phyloP scores from a whole-genome alignment of 345 rosid genomes.

The Eucalyptus pauciflora region DNA sequence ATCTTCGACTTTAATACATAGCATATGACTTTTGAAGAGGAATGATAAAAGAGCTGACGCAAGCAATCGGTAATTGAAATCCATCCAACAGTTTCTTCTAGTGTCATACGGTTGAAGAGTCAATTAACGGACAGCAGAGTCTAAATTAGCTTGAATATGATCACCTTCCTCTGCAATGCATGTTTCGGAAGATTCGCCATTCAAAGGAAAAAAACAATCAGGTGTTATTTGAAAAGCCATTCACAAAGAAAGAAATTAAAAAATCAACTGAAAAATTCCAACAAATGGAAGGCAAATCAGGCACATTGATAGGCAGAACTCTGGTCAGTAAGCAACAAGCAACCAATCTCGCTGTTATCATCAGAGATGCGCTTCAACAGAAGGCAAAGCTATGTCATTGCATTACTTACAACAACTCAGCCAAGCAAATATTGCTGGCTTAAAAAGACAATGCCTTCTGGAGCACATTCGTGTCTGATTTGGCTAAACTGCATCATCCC shows the following conservation, averaged over 20 bases:
- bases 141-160: background rate
- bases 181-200: background rate
- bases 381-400: background rate
- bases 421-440: background rate
- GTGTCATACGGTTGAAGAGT: background rate
- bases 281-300: background rate
- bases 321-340: slow-evolving; percentile 28
- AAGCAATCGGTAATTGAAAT: background rate
- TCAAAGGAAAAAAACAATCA: background rate
- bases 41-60: background rate
- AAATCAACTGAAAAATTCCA: background rate
- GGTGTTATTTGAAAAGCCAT: background rate
- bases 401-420: background rate
- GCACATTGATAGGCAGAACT: background rate
- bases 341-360: slow-evolving; percentile 23
- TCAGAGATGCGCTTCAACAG: slow-evolving; percentile 30
- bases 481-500: slow-evolving; percentile 48
- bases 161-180: background rate
- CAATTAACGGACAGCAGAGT: background rate
- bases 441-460: slow-evolving; percentile 5
- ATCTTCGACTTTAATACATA: background rate
- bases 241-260: background rate
- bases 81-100: background rate
- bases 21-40: background rate
- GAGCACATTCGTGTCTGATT: slow-evolving; percentile 41